Evolutionary conservation across 1,284 basidiomycete species (phyloP), one percentile per base, ranked within the genome.

Genomic region (Cutaneotrichosporon cavernicola): DNA sequence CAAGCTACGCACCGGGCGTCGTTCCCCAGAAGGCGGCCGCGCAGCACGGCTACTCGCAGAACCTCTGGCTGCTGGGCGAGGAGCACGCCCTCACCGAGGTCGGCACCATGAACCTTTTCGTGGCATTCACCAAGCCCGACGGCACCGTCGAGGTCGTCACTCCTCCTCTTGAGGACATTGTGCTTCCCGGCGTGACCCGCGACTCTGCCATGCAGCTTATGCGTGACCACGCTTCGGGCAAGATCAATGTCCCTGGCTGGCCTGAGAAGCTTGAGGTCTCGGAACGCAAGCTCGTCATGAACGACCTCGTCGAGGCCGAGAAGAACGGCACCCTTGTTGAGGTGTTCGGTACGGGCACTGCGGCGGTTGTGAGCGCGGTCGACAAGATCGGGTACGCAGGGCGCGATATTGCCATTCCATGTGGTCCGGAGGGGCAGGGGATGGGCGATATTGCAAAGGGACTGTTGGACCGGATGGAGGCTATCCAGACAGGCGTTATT

Each of bases 61-160:
- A 97, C 78, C 85, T 99, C 8, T 98, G 96, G 95, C 83, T 98
- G 46, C 88, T 92, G 67, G 92, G 93, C 0, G 87, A 88, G 4
- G 90, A 95, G 65, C 90, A 96, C 76, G 82, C 89, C 73, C 81
- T 96, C 60, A 96, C 93, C 0, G 94, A 83, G 71, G 77, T 76
- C 38, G 95, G 95, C 34, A 95, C 93, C 1, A 98, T 99, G 97
- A 99, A 99, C 82, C 82, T 96, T 74, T 97, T 98, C 69, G 86
- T 92, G 51, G 93, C 89, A 0, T 87, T 98, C 79, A 87, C 87
- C 76, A 85, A 85, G 32, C 83, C 86, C 11, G 86, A 93, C 71
- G 92, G 91, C 47, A 82, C 82, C 13, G 81, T 84, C 59, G 92
- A 96, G 79, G 87, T 97, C 65, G 88, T 92, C 57, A 96, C 94